phyloP scores from a whole-genome alignment of 2,329 filamentous ascomycete species.

The Colletotrichum orbiculare region DNA sequence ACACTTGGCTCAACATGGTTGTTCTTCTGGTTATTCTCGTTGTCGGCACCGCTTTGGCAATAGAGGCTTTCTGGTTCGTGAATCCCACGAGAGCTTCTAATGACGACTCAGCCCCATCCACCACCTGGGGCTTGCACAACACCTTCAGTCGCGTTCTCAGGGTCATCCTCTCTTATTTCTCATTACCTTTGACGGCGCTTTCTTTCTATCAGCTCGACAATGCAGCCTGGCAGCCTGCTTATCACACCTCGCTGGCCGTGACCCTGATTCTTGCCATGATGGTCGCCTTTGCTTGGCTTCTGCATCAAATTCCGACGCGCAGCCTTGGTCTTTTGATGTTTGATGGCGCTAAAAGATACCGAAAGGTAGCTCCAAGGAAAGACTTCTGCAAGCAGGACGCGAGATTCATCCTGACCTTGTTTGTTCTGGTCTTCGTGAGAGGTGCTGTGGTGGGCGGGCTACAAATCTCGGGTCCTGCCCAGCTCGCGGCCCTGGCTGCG shows the following conservation, averaged over 20 bases:
- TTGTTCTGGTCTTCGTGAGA: constrained; percentile 72
- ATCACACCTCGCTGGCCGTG: constrained; percentile 48
- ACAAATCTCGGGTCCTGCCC: constrained; percentile 66
- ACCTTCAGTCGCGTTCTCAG: constrained; percentile 65
- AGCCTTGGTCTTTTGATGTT: constrained; percentile 46
- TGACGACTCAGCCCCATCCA: constrained; percentile 38
- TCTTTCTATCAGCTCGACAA: constrained; percentile 76
- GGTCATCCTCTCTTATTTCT: constrained; percentile 80
- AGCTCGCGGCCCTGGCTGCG: constrained; percentile 74
- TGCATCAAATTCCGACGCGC: constrained; percentile 40
- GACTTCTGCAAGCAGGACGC: constrained; percentile 53
- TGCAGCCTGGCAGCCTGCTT: constrained; percentile 35
- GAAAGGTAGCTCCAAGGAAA: constrained; percentile 62
- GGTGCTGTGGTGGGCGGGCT: constrained; percentile 76
- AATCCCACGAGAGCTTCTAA: constrained; percentile 57
- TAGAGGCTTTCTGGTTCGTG: constrained; percentile 55
- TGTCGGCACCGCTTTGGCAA: constrained; percentile 60
- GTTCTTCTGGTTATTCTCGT: constrained; percentile 71
- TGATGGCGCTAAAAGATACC: constrained; percentile 74
- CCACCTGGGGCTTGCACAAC: constrained; percentile 17
- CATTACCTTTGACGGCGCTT: constrained; percentile 76
- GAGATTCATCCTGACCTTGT: constrained; percentile 69
- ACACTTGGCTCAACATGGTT: constrained; percentile 78
- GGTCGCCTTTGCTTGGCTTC: constrained; percentile 44
- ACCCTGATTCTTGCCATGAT: constrained; percentile 40